Evolutionary conservation across 345 rosid genomes (phyloP).

Genomic region (Viola odorata): DNA sequence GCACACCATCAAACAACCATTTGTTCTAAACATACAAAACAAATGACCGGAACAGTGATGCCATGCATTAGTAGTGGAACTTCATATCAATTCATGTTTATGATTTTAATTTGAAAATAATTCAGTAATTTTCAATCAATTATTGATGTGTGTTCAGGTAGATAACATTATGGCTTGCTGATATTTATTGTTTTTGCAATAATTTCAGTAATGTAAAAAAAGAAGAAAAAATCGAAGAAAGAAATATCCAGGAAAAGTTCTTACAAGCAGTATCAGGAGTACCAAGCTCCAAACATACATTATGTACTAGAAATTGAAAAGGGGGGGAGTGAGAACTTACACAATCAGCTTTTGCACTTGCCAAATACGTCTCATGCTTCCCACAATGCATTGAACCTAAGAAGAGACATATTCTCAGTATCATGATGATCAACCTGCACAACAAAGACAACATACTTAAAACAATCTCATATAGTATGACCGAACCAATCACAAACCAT

Average conservation of each 20-base stretch:
- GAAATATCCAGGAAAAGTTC: neutral
- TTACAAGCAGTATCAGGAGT: neutral
- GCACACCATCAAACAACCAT: constrained; percentile 4
- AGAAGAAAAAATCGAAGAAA: no score
- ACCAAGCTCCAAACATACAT: neutral
- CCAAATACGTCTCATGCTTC: constrained; percentile 53
- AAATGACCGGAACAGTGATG: no score
- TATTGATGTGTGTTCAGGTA: no score
- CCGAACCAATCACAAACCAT: constrained; percentile 14
- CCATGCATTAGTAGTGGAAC: no score
- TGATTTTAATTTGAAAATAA: no score
- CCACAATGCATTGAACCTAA: constrained; percentile 71
- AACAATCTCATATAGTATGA: neutral
- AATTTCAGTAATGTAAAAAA: no score
- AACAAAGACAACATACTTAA: constrained; percentile 5
- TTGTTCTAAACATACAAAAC: no score
- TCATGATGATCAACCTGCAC: constrained; percentile 94
- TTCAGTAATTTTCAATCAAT: no score
- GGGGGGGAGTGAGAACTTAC: constrained; percentile 40
- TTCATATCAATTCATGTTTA: no score
- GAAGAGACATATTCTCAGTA: constrained; percentile 61
- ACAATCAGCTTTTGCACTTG: constrained; percentile 59
- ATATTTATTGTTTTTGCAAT: no score
- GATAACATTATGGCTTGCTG: no score
- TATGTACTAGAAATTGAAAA: neutral